A percentile compares a stretch with the other conserved stretches of the same genome.
phyloP scores from a whole-genome alignment of 2,329 filamentous ascomycete genomes.

The Arthrobotrys conoides region DNA sequence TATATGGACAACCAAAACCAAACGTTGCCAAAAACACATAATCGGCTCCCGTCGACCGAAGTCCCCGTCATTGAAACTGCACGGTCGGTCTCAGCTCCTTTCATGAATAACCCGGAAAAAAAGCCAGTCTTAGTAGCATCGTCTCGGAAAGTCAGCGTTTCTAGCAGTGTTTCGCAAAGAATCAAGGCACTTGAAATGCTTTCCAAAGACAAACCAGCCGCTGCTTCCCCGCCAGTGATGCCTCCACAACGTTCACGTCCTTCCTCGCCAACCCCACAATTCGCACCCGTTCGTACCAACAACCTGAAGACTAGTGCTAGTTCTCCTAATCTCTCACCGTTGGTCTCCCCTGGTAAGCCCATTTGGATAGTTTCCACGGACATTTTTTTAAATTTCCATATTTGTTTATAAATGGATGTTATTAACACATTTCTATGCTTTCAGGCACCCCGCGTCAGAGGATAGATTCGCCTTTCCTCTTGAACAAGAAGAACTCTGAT shows the following conservation, averaged over 20 bases:
- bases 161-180: conserved; percentile 80
- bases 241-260: conserved; percentile 69
- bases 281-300: conserved; percentile 64
- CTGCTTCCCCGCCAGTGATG: conserved; percentile 65
- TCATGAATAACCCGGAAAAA: conserved; percentile 71
- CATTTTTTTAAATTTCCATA: conserved; percentile 18
- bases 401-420: neutral
- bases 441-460: conserved; percentile 40
- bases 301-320: conserved; percentile 64
- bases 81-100: conserved; percentile 73
- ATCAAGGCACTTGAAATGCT: conserved; percentile 94
- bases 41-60: conserved; percentile 67
- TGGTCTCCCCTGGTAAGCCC: conserved; percentile 54
- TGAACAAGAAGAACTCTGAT: conserved; percentile 49
- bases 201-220: conserved; percentile 68
- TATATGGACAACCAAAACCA: conserved; percentile 68
- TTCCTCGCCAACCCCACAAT: conserved; percentile 72
- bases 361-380: neutral
- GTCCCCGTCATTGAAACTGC: conserved; percentile 69
- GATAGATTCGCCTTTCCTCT: conserved; percentile 54
- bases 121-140: conserved; percentile 70
- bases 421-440: conserved; percentile 17
- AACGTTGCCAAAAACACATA: conserved; percentile 50
- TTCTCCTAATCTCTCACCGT: conserved; percentile 66
- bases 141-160: conserved; percentile 81